phyloP scores from a whole-genome alignment of 352 stramenopile genomes.

The Pythium plurisporium region DNA sequence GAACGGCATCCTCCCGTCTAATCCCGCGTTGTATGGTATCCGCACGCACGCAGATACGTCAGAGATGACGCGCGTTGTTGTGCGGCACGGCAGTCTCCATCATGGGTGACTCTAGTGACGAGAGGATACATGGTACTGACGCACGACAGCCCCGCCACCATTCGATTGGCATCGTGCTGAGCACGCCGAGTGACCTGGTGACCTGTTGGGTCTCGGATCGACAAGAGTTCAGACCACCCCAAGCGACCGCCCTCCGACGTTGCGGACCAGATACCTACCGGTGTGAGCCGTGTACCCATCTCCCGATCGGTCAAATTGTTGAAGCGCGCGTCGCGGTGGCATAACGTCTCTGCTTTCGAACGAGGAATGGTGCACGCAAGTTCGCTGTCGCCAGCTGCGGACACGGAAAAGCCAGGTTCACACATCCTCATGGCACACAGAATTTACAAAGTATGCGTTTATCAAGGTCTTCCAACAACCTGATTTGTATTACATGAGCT shows the following conservation, averaged over 20 bases:
- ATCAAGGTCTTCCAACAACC: constrained; percentile 3
- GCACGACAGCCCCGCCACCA: too few relatives aligned
- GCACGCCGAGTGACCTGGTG: too few relatives aligned
- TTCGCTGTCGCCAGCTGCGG: constrained; percentile 18
- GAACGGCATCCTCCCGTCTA: background rate
- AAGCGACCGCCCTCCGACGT: too few relatives aligned
- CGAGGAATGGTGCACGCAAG: constrained; percentile 18
- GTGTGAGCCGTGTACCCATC: constrained; percentile 7
- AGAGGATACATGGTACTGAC: too few relatives aligned
- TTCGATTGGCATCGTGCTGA: too few relatives aligned
- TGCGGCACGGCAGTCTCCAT: background rate
- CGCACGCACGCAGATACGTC: constrained; percentile 4
- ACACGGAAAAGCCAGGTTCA: constrained; percentile 1
- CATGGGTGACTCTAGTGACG: too few relatives aligned
- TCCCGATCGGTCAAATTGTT: constrained; percentile 1
- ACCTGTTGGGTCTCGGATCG: too few relatives aligned
- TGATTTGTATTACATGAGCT: background rate
- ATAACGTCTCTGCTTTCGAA: constrained; percentile 10
- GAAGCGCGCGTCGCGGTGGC: constrained; percentile 4
- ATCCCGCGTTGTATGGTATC: background rate
- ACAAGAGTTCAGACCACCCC: too few relatives aligned
- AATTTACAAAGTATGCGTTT: background rate
- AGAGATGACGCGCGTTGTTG: background rate
- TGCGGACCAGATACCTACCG: too few relatives aligned
- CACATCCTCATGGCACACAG: background rate